Conservation (phyloP, 2,329 filamentous ascomycete genomes). For the Alternaria consortialis region DNA sequence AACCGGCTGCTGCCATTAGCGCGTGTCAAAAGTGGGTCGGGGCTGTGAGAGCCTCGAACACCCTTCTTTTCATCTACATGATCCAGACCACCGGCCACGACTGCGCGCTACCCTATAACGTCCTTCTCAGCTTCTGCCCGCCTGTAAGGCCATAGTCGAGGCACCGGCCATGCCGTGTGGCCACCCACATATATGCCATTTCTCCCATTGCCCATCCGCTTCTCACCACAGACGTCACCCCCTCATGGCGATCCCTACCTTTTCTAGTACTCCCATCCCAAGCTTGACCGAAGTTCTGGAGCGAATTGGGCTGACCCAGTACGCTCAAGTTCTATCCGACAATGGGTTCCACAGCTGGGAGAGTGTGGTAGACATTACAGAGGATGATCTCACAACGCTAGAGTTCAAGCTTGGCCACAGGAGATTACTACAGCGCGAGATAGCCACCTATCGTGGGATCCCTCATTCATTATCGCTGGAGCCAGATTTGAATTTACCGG, state of each 20-base stretch:
- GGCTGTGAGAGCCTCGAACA: constrained; percentile 24
- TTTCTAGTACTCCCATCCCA: constrained; percentile 28
- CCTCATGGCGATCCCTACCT: constrained; percentile 40
- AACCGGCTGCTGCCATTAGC: constrained; percentile 13
- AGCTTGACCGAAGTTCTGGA: constrained; percentile 41
- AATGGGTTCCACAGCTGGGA: constrained; percentile 53
- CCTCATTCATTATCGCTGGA: constrained; percentile 40
- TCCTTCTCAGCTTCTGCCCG: constrained; percentile 15
- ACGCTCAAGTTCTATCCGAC: constrained; percentile 38
- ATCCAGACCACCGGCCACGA: constrained; percentile 25
- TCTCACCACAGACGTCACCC: constrained; percentile 27
- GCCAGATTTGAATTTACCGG: constrained; percentile 26
- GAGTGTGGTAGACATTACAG: constrained; percentile 52
- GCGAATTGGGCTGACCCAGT: constrained; percentile 43
- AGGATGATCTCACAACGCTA: constrained; percentile 49
- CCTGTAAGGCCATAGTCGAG: constrained; percentile 7
- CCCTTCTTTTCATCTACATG: constrained; percentile 25
- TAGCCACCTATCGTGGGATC: constrained; percentile 48
- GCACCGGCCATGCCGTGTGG: constrained; percentile 11
- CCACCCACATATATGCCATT: constrained; percentile 19
- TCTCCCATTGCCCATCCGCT: constrained; percentile 24
- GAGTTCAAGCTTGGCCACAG: constrained; percentile 54
- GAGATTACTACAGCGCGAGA: constrained; percentile 51
- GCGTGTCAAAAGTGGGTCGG: constrained; percentile 10
- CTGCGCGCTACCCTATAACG: constrained; percentile 16